Conservation (phyloP, 2,329 filamentous ascomycete species). For the Verticillium albo-atrum region DNA sequence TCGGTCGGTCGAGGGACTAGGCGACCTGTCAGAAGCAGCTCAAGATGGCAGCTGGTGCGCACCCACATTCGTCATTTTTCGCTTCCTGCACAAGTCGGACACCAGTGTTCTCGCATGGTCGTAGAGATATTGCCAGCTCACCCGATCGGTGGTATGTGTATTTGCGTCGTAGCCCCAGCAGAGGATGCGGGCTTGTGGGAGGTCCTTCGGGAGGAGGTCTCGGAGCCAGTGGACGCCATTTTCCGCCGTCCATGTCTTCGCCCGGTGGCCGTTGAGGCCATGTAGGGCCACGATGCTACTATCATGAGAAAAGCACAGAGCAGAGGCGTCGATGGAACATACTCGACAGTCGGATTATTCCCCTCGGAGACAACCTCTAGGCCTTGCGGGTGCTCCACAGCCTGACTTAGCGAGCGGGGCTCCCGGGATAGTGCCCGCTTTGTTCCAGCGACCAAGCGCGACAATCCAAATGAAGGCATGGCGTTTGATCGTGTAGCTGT, state of each 20-base stretch:
- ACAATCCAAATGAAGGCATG: no score
- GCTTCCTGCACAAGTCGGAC: conserved; percentile 22
- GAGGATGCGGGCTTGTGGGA: conserved; percentile 26
- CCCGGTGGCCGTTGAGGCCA: conserved; percentile 17
- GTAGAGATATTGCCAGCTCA: conserved; percentile 23
- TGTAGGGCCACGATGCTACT: conserved; percentile 19
- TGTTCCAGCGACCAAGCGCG: no score
- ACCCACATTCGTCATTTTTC: conserved; percentile 15
- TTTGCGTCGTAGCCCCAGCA: conserved; percentile 29
- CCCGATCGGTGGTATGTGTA: conserved; percentile 16
- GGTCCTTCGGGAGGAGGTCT: conserved; percentile 19
- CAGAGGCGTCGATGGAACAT: no score
- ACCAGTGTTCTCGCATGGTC: conserved; percentile 27
- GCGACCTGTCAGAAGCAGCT: not conserved
- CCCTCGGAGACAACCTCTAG: no score
- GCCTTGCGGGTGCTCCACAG: no score
- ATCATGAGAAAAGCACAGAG: no score
- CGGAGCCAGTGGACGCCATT: conserved; percentile 19
- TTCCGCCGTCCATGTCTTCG: conserved; percentile 16
- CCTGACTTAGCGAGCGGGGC: no score
- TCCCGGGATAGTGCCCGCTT: no score
- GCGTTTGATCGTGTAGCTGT: no score
- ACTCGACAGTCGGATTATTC: no score
- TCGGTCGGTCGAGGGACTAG: conserved; percentile 21
- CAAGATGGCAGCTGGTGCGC: no score